Base-by-base conservation (phyloP, 2,329 filamentous ascomycete species). In the Nemania abortiva region DNA sequence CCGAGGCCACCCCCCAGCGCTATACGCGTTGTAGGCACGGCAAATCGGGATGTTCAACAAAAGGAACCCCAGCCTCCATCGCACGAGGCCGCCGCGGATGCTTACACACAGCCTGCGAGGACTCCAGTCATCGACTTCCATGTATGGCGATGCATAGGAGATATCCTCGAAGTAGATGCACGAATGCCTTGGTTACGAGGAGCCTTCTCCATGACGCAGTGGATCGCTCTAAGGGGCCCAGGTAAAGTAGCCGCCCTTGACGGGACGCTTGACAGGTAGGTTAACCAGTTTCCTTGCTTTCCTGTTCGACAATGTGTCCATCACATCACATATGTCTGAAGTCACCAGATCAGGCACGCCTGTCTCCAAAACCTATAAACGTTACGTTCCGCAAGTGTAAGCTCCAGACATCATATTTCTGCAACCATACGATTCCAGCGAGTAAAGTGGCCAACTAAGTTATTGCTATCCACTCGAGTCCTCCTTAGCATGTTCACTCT, bases 131-230 rank as follows among this genome's bases (percentile, higher is more conserved):
- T 96, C 69, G 87, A 88, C 73, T 97, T 96, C 86, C 89, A 88
- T 75, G 79, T 93, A 61, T 97, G 92, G 90, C 85, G 89, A 75
- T 93, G 92, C 81, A 80, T 91, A 65, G 90, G 90, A 70, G 90
- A 89, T 79, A 81, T 97, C 71, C 82, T 94, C 74, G 90, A 94
- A 84, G 82, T 97, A 77, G 86, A 91, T 74, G 81, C 84, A 73
- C 92, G 94, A 81, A 97, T 97, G 94, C 95, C 95, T 72, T 98
- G 95, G 95, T 87, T 97, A 65, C 87, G 86, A 77, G 93, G 93
- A 78, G 84, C 88, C 74, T 80, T 96, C 69, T 92, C 92, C 66
- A 87, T 97, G 81, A 80, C 91, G 74, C 93, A 96, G 82, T 91
- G 92, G 85, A 86, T 89, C 74, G 86, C 90, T 76, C 82, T 95